Evolutionary conservation across 169 alveolate genomes (phyloP), one percentile per base, ranked within the genome.

Genomic region (Plasmodium blacklocki): DNA sequence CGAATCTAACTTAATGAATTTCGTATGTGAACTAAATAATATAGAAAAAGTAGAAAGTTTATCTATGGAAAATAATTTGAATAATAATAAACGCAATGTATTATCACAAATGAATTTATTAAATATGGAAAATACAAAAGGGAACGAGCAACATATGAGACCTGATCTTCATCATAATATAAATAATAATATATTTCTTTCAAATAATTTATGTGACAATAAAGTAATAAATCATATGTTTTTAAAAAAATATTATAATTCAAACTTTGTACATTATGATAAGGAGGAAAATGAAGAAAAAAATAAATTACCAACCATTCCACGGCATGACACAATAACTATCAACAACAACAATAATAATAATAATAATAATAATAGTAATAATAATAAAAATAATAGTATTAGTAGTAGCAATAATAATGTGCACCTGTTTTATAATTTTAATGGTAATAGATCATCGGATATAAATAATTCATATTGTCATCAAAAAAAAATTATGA

Each of bases 1-100:
- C 18, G 89, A 78, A 58, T 78, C 89, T 2, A 78, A 78, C 26
- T 50, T 78, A 11, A 56, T 64, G 43, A 78, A 59, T 39, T 64
- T 66, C 8, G 6, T 78, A 50, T 11, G 52, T n/a, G 76, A 78
- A 5, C 23, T 78, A 19, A 78, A 78, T 52, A 45, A 15, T 59
- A 49, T 19, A 23, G 66, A 73, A 4, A 23, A 73, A 50, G 50
- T 49, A 11, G 75, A 64, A 9, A 21, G 18, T 5, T 8, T 43
- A 15, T 18, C 66, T 12, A 21, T 12, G 4, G 18, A 29, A 50
- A 52, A 64, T 23, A 54, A 4, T 43, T 11, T 56, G 9, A 60
- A 74, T 29, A 50, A 67, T 15, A 43, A 59, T 26, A 58, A 74
- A 64, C 43, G 76, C 8, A 59, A n/a, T 58, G 14, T 45, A 6